phyloP scores from a whole-genome alignment of 2,329 filamentous ascomycete species.

The Ustulina deusta region DNA sequence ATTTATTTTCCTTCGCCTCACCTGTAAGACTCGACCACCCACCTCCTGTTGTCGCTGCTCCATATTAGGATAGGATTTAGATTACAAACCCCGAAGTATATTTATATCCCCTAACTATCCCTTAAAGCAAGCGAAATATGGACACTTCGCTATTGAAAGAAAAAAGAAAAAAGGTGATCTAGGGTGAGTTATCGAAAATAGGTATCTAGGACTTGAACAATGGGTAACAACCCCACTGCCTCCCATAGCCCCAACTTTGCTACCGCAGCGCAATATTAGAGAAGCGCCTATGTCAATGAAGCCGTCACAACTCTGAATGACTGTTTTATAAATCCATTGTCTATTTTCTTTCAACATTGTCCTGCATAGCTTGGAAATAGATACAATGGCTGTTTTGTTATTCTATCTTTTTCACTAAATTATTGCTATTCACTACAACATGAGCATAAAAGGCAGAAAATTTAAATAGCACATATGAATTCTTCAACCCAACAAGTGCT shows the following conservation, averaged over 20 bases:
- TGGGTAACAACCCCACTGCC: background rate
- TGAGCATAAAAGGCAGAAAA: background rate
- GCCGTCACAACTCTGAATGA: too few relatives aligned
- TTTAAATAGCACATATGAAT: background rate
- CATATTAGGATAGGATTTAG: background rate
- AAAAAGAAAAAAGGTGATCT: background rate
- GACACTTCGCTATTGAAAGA: too few relatives aligned
- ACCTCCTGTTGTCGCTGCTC: background rate
- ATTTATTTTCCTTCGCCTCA: background rate
- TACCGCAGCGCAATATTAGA: too few relatives aligned
- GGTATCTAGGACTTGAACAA: background rate
- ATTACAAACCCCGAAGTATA: background rate
- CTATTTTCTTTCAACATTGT: too few relatives aligned
- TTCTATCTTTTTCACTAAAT: too few relatives aligned
- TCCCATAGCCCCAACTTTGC: background rate
- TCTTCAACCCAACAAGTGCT: background rate
- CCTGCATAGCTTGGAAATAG: too few relatives aligned
- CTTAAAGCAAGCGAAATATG: background rate
- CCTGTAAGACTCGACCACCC: background rate
- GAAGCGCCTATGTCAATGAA: too few relatives aligned
- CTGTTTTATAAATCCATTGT: too few relatives aligned
- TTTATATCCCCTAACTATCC: background rate
- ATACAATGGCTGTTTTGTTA: too few relatives aligned
- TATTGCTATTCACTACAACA: too few relatives aligned
- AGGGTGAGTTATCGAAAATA: background rate